These are phyloP conservation scores for Avena eriantha DNA, from an alignment of 176 grass and related monocot species.

Conservation along the genomic window DNA sequence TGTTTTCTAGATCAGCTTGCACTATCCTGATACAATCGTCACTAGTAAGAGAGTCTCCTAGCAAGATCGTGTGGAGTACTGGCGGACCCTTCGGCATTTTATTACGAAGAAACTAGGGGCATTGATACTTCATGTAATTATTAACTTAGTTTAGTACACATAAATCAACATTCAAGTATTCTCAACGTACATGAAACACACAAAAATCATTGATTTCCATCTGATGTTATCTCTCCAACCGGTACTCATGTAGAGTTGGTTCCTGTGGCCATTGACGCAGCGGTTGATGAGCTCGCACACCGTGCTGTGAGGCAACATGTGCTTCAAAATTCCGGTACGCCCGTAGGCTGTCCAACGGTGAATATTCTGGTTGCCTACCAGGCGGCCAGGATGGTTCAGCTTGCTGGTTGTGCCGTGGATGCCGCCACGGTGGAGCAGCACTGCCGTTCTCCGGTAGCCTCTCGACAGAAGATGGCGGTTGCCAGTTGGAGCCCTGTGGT, in stretches of 20 bases:
- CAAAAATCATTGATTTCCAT: background rate
- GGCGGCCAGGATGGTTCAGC: background rate
- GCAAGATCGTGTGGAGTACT: no score
- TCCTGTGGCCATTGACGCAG: background rate
- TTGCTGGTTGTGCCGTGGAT: background rate
- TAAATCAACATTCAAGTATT: background rate
- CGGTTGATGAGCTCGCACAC: background rate
- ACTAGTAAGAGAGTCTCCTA: no score
- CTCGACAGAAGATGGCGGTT: background rate
- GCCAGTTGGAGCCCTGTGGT: background rate
- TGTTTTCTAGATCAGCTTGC: no score
- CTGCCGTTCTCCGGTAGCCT: background rate
- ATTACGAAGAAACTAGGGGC: no score
- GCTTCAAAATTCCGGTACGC: background rate
- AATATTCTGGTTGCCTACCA: background rate
- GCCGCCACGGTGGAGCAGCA: background rate
- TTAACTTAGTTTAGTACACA: background rate
- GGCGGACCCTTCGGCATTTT: no score
- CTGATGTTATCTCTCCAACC: background rate
- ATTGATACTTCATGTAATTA: background rate
- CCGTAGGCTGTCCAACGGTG: background rate
- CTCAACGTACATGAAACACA: background rate
- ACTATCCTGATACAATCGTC: no score
- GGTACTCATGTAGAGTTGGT: background rate
- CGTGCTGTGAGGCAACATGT: background rate